Evolutionary conservation across 192 early-diverging fungal genomes (phyloP).

Genomic region (Rhizophagus sp.): DNA sequence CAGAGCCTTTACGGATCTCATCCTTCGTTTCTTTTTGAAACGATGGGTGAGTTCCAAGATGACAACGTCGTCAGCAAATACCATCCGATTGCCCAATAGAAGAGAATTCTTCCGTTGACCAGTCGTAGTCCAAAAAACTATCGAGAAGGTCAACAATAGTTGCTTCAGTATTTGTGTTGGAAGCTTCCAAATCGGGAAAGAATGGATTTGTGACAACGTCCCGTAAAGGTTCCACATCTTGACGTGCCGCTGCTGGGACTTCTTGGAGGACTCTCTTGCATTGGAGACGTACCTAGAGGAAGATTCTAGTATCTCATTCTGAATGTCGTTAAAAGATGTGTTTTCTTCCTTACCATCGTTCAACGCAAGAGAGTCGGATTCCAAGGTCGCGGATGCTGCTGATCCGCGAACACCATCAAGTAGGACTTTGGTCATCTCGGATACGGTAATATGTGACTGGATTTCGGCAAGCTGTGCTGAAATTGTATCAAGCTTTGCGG

Average conservation of each 20-base stretch:
- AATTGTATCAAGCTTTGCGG: slow-evolving; percentile 34
- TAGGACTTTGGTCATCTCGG: slow-evolving; percentile 37
- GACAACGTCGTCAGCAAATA: slow-evolving; percentile 29
- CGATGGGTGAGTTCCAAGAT: slow-evolving; percentile 26
- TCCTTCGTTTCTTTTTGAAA: slow-evolving; percentile 9
- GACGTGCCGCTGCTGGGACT: slow-evolving; percentile 32
- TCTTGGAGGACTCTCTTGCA: slow-evolving; percentile 18
- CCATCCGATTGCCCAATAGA: slow-evolving; percentile 15
- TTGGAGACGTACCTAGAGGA: slow-evolving; percentile 9
- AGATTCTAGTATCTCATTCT: slow-evolving; percentile 14
- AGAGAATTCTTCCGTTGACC: slow-evolving; percentile 33
- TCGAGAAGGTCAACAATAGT: slow-evolving; percentile 51
- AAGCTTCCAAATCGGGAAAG: slow-evolving; percentile 30
- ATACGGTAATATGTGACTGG: slow-evolving; percentile 43
- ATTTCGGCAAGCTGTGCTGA: slow-evolving; percentile 37
- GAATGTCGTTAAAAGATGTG: neutral
- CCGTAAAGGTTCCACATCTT: slow-evolving; percentile 28
- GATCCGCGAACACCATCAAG: slow-evolving; percentile 55
- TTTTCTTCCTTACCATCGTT: slow-evolving; percentile 16
- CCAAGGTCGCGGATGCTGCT: slow-evolving; percentile 48
- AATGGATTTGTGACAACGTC: slow-evolving; percentile 27
- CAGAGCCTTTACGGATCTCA: slow-evolving; percentile 32
- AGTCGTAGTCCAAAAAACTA: slow-evolving; percentile 51
- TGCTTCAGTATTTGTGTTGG: slow-evolving; percentile 42
- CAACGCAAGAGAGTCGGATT: slow-evolving; percentile 11